Base-by-base conservation (phyloP, 2,329 filamentous ascomycete genomes). In the Biscogniauxia marginata region DNA sequence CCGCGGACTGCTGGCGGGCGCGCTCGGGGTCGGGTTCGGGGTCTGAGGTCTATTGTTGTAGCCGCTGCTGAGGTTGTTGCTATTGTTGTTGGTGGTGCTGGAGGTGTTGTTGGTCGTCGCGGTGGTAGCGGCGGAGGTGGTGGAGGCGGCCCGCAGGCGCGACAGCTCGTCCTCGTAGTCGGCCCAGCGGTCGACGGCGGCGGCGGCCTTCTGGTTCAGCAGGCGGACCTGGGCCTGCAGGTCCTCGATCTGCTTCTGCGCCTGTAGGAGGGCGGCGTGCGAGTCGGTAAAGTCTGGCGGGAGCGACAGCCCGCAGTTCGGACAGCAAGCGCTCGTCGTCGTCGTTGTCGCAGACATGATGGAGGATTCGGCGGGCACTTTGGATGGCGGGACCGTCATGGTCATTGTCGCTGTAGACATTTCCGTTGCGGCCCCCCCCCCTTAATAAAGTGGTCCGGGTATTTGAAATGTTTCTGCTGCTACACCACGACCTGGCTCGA, bases 121-220 rank as follows among this genome's bases (percentile, higher is more conserved):
- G 57, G 60, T 60, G 51, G 66, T 68, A 4, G 64, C 67, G 56
- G 63, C 61, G 9, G 59, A 54, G 54, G 60, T 64, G 49, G 62
- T 64, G 62, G 64, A 65, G 50, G 62, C 68, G 67, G 74, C 75
- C 62, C 84, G 84, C 53, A 91, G 77, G 46, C 74, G 77, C 46
- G 84, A 78, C 44, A 92, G 80, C 70, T 92, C 88, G 72, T 91
- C 89, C 74, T 93, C 90, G 78, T 91, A 92, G 75, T 91, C 87
- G 67, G 89, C 88, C 82, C 83, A 86, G 69, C 81, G 82, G 71
- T 85, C 82, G 60, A 84, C 80, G 70, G 79, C 78, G 30, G 85
- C 83, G 3, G 85, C 82, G 54, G 87, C 87, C 73, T 90, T 91
- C 63, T 89, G 79, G 71, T 86, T 90, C 56, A 93, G 80, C 53